Conservation (phyloP, 257 asterid species). For the Petunia axillaris region DNA sequence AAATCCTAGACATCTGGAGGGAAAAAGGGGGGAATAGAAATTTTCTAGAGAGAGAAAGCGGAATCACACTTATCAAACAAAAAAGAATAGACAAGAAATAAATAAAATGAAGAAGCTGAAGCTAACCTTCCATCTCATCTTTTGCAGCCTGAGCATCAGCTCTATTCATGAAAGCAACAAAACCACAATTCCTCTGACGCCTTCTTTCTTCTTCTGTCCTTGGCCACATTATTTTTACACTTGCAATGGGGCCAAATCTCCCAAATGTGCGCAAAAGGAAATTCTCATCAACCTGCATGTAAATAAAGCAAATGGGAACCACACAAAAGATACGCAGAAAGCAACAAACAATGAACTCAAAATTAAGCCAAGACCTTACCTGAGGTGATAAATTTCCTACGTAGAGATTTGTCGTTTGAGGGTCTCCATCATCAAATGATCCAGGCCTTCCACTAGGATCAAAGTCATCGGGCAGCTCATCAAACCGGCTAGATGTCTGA, state of each 20-base stretch:
- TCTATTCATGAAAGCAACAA: conserved; percentile 97
- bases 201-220: conserved; percentile 92
- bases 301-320: conserved; percentile 10
- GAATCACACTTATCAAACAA: background rate
- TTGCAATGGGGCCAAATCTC: conserved; percentile 97
- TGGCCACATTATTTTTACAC: conserved; percentile 99
- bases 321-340: conserved; percentile 1
- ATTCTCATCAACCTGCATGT: conserved; percentile 82
- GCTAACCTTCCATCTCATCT: conserved; percentile 95
- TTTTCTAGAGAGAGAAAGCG: background rate
- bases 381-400: conserved; percentile 93
- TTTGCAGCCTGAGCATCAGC: conserved; percentile 93
- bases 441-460: conserved; percentile 84
- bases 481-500: conserved; percentile 88
- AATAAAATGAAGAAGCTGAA: conserved; percentile 5
- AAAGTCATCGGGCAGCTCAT: conserved; percentile 93
- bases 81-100: background rate
- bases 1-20: background rate
- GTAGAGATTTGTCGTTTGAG: conserved; percentile 89
- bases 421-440: conserved; percentile 98
- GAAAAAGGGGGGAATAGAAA: background rate
- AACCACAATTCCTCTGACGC: conserved; percentile 90
- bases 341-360: background rate
- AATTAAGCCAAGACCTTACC: conserved; percentile 42
- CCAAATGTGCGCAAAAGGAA: conserved; percentile 95